Conservation (phyloP, 2,329 filamentous ascomycete species). For the Colletotrichum tropicale region DNA sequence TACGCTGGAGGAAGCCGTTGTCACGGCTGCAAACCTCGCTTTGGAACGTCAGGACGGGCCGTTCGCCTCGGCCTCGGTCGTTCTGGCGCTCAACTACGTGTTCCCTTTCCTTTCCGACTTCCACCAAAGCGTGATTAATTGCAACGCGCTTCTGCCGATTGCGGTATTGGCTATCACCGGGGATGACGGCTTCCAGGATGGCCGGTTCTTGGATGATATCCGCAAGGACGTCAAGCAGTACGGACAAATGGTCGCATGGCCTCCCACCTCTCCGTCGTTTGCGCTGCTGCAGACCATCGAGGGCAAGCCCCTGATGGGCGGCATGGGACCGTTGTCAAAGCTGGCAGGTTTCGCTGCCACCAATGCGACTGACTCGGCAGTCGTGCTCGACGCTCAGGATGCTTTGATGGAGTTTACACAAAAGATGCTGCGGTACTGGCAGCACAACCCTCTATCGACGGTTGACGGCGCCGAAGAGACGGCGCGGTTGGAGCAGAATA, state of each 20-base stretch:
- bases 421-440: conserved; percentile 74
- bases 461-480: conserved; percentile 73
- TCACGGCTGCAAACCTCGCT: conserved; percentile 78
- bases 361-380: conserved; percentile 47
- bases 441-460: conserved; percentile 73
- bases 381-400: conserved; percentile 59
- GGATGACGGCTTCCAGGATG: conserved; percentile 75
- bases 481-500: conserved; percentile 67
- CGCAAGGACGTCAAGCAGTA: conserved; percentile 67
- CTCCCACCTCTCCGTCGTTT: conserved; percentile 63
- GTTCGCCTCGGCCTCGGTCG: conserved; percentile 57
- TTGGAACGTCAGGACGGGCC: conserved; percentile 54
- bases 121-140: conserved; percentile 64
- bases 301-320: conserved; percentile 64
- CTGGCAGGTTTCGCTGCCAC: conserved; percentile 69
- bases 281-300: conserved; percentile 62
- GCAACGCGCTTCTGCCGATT: conserved; percentile 73
- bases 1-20: conserved; percentile 75
- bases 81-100: conserved; percentile 76
- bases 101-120: conserved; percentile 73
- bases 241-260: conserved; percentile 69
- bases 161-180: conserved; percentile 72
- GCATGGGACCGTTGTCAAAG: conserved; percentile 70
- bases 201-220: conserved; percentile 75
- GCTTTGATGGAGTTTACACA: conserved; percentile 70